phyloP scores from a whole-genome alignment of 331 rosid genomes.

The Stylosanthes scabra region DNA sequence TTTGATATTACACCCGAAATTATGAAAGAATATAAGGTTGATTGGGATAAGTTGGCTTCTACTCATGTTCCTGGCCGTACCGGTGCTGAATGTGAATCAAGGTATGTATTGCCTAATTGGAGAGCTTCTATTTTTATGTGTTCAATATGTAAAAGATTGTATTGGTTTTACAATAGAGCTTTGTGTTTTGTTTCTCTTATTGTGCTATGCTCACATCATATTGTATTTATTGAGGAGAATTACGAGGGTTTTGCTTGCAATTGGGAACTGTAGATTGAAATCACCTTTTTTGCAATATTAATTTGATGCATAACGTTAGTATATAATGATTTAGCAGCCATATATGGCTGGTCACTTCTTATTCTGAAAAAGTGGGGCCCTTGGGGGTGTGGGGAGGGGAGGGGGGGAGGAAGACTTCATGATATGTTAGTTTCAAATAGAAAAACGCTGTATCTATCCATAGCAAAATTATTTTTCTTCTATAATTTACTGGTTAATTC shows the following conservation, averaged over 20 bases:
- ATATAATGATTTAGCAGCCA: conserved; percentile 12
- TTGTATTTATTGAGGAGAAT: background rate
- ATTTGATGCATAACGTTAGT: conserved; percentile 19
- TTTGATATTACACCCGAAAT: conserved; percentile 62
- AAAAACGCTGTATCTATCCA: background rate
- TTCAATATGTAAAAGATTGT: conserved; percentile 15
- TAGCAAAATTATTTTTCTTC: background rate
- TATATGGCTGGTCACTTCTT: background rate
- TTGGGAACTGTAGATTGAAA: conserved; percentile 14
- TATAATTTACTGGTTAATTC: background rate
- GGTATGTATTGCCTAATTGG: conserved; percentile 58
- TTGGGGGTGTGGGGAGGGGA: background rate
- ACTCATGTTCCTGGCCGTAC: conserved; percentile 68
- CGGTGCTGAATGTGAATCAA: conserved; percentile 88
- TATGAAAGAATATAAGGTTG: conserved; percentile 73
- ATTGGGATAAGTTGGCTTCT: conserved; percentile 87
- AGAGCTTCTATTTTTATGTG: conserved; percentile 18
- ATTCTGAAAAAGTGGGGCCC: background rate
- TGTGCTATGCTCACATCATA: conserved; percentile 14
- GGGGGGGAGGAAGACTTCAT: background rate
- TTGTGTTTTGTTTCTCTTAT: conserved; percentile 13
- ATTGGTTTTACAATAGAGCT: conserved; percentile 28
- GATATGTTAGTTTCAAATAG: conserved; percentile 19
- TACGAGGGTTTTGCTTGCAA: background rate
- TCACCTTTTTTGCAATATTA: background rate